Evolutionary conservation across 768 basidiomycete species (phyloP), one percentile per base, ranked within the genome.

Genomic region (Boletus rubroflammeus): DNA sequence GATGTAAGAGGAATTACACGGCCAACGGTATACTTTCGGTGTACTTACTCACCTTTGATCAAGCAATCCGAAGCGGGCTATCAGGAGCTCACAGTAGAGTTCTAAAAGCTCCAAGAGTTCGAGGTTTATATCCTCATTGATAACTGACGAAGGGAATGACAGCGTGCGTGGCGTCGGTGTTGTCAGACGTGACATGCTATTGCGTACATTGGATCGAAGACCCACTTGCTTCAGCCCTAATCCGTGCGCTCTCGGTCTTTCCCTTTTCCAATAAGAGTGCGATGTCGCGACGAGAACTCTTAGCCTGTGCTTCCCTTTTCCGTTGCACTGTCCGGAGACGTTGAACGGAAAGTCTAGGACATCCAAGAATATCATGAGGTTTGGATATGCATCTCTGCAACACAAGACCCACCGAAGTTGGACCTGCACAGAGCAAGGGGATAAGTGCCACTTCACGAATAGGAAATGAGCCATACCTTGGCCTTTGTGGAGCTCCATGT

Each of bases 101-200:
- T 98, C 95, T 26, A 99, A 76, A 6, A 98, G 76, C 65, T 99
- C 96, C 35, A 98, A 75, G 25, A 98, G 78, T 66, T 98, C 95
- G 42, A 92, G 75, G 65, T 90, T 80, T 42, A 92, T 81, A 65
- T 93, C 90, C 60, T 91, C 90, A 65, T 90, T 83, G 65, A 93
- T 93, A 51, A 93, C 88, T 86, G 59, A 13, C 36, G 13, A 55
- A 40, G 23, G 25, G 19, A 47, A 47, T 36, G 34, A 40, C 25
- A 15, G 31, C 39, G 63, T 58, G 40, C 47, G 58, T 62, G 28
- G 31, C 13, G 44, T 36, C 58, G 54, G 55, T 56, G 63, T 61
- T 62, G 60, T 61, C 50, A 56, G 43, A 47, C 32, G n/a, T 41
- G 55, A 40, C 36, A 11, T 41, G 32, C 26, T 13, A 35, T 35